Evolutionary conservation across 1,284 basidiomycete species (phyloP).

Genomic region (Ganoderma leucocontextum): DNA sequence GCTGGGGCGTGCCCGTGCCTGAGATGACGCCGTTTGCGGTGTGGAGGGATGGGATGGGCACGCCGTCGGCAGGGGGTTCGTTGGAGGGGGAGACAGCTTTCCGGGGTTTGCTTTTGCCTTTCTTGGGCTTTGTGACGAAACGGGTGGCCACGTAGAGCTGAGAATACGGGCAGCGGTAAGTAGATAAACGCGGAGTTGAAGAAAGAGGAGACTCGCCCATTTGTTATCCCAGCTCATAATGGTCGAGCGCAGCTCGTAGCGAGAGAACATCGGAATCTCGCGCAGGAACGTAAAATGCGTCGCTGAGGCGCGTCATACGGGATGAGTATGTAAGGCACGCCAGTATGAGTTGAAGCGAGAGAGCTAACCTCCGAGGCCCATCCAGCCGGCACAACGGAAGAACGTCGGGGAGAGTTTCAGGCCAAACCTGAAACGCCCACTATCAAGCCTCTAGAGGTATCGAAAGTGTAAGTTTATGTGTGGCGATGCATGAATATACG

Average conservation of each 20-base stretch:
- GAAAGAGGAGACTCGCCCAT: slow-evolving; percentile 65
- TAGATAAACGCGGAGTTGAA: background rate
- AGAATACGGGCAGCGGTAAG: background rate
- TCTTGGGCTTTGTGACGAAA: slow-evolving; percentile 70
- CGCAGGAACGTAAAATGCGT: slow-evolving; percentile 80
- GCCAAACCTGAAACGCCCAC: slow-evolving; percentile 54
- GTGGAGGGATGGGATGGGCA: slow-evolving; percentile 37
- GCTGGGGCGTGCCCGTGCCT: slow-evolving; percentile 29
- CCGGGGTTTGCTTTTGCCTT: slow-evolving; percentile 37
- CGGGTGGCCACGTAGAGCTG: slow-evolving; percentile 72
- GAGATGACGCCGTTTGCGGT: slow-evolving; percentile 38
- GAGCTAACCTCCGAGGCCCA: slow-evolving; percentile 71
- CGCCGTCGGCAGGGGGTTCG: slow-evolving; percentile 35
- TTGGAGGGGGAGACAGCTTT: slow-evolving; percentile 15
- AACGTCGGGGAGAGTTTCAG: slow-evolving; percentile 67
- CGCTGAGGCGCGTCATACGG: slow-evolving; percentile 45
- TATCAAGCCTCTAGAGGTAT: slow-evolving; percentile 55
- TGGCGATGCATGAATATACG: background rate
- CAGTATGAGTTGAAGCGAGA: background rate
- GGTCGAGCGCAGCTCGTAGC: slow-evolving; percentile 75
- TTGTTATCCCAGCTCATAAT: slow-evolving; percentile 85
- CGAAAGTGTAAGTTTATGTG: background rate
- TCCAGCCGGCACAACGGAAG: slow-evolving; percentile 71
- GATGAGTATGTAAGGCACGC: background rate
- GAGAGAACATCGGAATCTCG: slow-evolving; percentile 79